Evolutionary conservation across 1,139 yeast species (phyloP).

Genomic region (Nadsonia starkeyi-henricii): DNA sequence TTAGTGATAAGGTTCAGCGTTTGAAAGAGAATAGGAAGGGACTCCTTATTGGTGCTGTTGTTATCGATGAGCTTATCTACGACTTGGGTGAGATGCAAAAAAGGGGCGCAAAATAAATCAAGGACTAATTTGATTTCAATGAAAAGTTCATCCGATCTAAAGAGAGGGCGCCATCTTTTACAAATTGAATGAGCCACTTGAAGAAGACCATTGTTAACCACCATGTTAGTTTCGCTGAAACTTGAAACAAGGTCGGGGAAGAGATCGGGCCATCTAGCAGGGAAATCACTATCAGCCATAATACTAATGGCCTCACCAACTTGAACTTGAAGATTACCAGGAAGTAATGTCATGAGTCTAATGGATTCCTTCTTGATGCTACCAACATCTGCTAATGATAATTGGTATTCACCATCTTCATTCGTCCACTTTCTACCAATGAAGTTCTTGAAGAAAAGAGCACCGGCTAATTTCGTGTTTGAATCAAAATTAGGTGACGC

Average conservation of each 20-base stretch:
- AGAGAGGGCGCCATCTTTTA: slow-evolving; percentile 91
- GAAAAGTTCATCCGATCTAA: slow-evolving; percentile 81
- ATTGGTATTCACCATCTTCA: slow-evolving; percentile 67
- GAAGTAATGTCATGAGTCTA: slow-evolving; percentile 68
- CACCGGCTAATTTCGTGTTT: slow-evolving; percentile 70
- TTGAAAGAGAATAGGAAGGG: slow-evolving; percentile 45
- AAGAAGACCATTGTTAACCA: slow-evolving; percentile 70
- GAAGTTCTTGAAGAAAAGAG: slow-evolving; percentile 80
- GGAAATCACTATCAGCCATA: slow-evolving; percentile 94
- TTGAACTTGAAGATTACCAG: slow-evolving; percentile 67
- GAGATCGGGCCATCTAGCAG: slow-evolving; percentile 71
- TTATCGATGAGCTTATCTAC: slow-evolving; percentile 54
- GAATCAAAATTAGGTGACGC: slow-evolving; percentile 43
- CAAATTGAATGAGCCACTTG: slow-evolving; percentile 91
- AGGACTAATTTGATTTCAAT: slow-evolving; percentile 78
- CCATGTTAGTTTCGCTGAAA: slow-evolving; percentile 50
- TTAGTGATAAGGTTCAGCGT: slow-evolving; percentile 60
- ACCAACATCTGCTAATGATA: slow-evolving; percentile 47
- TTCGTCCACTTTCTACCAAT: slow-evolving; percentile 79
- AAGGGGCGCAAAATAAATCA: slow-evolving; percentile 75
- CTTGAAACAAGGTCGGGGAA: slow-evolving; percentile 59
- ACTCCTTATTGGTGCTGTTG: slow-evolving; percentile 29
- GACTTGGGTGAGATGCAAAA: slow-evolving; percentile 46
- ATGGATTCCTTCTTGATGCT: slow-evolving; percentile 66
- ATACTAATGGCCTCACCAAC: slow-evolving; percentile 86